phyloP scores from a whole-genome alignment of 192 early-diverging fungal species.

The Spinellus fusiger region DNA sequence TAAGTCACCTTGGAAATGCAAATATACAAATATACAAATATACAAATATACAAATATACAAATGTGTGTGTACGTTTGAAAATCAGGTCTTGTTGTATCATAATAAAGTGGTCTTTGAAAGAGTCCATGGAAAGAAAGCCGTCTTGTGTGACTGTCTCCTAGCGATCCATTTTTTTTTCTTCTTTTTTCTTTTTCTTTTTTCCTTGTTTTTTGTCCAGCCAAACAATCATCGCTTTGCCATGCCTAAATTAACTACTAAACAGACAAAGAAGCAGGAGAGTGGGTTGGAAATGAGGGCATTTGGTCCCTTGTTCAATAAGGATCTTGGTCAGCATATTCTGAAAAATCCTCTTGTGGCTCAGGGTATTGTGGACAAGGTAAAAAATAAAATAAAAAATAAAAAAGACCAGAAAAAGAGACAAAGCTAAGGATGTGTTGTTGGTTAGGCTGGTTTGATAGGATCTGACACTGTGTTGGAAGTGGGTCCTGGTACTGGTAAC shows the following conservation, averaged over 20 bases:
- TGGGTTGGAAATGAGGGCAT: constrained; percentile 41
- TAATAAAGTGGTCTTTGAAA: too few species aligned
- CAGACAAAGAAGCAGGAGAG: constrained; percentile 33
- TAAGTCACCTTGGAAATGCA: too few species aligned
- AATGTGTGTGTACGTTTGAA: too few species aligned
- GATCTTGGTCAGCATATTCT: constrained; percentile 97
- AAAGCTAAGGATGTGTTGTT: not conserved
- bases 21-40: too few species aligned
- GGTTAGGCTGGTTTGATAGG: constrained; percentile 43
- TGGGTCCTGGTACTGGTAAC: constrained; percentile 99
- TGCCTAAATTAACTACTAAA: constrained; percentile 28
- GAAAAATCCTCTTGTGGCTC: constrained; percentile 95
- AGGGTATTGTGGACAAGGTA: constrained; percentile 97
- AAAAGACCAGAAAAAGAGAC: constrained; percentile 1
- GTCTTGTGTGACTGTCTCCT: too few species aligned
- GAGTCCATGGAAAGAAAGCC: too few species aligned
- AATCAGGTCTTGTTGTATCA: too few species aligned
- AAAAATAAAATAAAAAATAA: not conserved
- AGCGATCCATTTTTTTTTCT: constrained; percentile 3
- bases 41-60: too few species aligned
- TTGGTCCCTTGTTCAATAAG: constrained; percentile 95
- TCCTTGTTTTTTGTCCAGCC: not conserved
- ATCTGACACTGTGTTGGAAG: constrained; percentile 82
- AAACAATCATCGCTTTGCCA: not conserved
- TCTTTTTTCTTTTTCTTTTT: not conserved